phyloP scores from a whole-genome alignment of 352 stramenopile genomes.

The Phytophthora cryptogea region DNA sequence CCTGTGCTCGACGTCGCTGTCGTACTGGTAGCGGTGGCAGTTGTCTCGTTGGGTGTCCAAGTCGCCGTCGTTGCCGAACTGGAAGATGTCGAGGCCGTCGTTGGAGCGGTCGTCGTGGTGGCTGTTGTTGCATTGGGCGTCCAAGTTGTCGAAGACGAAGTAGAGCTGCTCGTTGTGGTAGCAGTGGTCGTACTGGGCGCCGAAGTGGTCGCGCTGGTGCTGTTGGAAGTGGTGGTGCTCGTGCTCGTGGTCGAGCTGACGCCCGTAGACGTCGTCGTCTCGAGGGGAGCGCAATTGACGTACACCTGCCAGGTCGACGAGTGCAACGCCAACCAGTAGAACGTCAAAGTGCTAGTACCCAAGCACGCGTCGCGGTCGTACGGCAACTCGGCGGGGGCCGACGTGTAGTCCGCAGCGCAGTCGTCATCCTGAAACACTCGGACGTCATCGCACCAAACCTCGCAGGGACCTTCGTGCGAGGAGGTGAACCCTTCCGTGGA shows the following conservation, averaged over 20 bases:
- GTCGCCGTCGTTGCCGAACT: constrained; percentile 7
- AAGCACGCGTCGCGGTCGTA: constrained; percentile 39
- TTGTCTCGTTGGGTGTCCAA: constrained; percentile 10
- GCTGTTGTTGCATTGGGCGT: constrained; percentile 13
- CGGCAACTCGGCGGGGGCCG: constrained; percentile 35
- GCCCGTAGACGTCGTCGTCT: constrained; percentile 19
- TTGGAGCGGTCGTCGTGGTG: constrained; percentile 19
- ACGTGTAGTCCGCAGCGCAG: constrained; percentile 41
- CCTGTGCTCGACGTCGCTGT: constrained; percentile 15
- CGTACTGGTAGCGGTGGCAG: constrained; percentile 12
- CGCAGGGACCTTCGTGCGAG: constrained; percentile 49
- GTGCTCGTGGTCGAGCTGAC: constrained; percentile 18
- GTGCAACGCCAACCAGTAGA: constrained; percentile 54
- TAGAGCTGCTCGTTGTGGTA: constrained; percentile 5
- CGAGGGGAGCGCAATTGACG: constrained; percentile 34
- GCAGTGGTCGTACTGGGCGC: constrained; percentile 13
- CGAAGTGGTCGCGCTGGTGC: constrained; percentile 13
- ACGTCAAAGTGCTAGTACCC: constrained; percentile 35
- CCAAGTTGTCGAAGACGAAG: constrained; percentile 10
- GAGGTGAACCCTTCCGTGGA: constrained; percentile 35
- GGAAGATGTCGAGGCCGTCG: constrained; percentile 13
- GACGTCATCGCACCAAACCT: constrained; percentile 53
- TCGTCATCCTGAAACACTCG: constrained; percentile 45
- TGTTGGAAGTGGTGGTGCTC: constrained; percentile 20
- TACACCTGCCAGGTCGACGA: constrained; percentile 52